Percentiles rank a stretch among this genome's conserved stretches.
These are phyloP conservation scores for Colletotrichum orbiculare DNA, from an alignment of 2,329 filamentous ascomycete genomes.

Conservation along the genomic window DNA sequence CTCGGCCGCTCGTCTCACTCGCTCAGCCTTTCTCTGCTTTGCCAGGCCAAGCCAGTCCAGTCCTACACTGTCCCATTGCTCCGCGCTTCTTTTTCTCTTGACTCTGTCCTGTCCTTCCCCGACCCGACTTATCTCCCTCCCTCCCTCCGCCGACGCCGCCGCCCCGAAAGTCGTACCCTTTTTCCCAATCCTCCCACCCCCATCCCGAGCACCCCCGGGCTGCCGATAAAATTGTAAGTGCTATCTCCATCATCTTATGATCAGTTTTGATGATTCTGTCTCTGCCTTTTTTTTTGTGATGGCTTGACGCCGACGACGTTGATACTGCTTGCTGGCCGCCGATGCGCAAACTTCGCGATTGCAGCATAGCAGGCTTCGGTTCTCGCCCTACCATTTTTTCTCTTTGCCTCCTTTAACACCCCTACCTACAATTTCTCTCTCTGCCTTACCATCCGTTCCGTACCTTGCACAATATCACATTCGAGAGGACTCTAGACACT, in stretches of 20 bases:
- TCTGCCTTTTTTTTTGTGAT: constrained; percentile 41
- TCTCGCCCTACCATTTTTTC: not conserved
- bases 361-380: constrained; percentile 18
- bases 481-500: too few species aligned
- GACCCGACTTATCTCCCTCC: constrained; percentile 50
- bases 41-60: not conserved
- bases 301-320: constrained; percentile 40
- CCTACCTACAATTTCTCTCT: not conserved
- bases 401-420: constrained; percentile 3
- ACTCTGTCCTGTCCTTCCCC: constrained; percentile 21
- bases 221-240: constrained; percentile 42
- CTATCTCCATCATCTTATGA: constrained; percentile 43
- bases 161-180: constrained; percentile 37
- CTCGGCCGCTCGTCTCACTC: too few species aligned
- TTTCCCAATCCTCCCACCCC: constrained; percentile 43
- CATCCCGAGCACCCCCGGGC: constrained; percentile 42
- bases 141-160: constrained; percentile 34
- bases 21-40: constrained; percentile 4
- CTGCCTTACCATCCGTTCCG: too few species aligned
- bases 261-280: constrained; percentile 39
- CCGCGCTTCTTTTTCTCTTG: not conserved
- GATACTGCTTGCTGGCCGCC: constrained; percentile 35
- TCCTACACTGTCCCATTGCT: constrained; percentile 13
- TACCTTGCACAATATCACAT: too few species aligned
- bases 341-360: constrained; percentile 32